A percentile compares a stretch with the other conserved stretches of the same genome.
These are phyloP conservation scores for Extremus antarcticus DNA, from an alignment of 495 filamentous ascomycete species.

Conservation along the genomic window DNA sequence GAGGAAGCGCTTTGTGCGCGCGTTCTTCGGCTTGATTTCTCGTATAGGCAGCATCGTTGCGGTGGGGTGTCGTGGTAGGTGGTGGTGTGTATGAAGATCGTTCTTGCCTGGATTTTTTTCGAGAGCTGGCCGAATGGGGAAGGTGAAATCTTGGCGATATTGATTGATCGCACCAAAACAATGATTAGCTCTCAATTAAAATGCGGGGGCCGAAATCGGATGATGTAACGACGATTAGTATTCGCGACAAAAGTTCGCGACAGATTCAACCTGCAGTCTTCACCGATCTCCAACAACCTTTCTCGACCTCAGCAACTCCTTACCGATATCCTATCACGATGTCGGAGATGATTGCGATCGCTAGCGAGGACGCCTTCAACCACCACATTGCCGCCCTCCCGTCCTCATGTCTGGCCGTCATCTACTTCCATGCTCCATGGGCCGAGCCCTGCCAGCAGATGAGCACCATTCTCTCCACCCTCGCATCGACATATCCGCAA, in stretches of 20 bases:
- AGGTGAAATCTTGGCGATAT: background rate
- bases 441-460: constrained; percentile 93
- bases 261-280: too few relatives aligned
- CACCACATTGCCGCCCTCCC: constrained; percentile 52
- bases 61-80: background rate
- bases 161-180: background rate
- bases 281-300: too few relatives aligned
- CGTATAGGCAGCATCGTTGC: constrained; percentile 9
- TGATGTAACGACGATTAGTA: background rate
- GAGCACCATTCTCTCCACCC: constrained; percentile 70
- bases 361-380: constrained; percentile 55
- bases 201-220: background rate
- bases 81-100: background rate
- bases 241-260: too few relatives aligned
- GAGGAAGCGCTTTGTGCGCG: constrained; percentile 84
- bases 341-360: too few relatives aligned
- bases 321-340: too few relatives aligned
- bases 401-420: constrained; percentile 56
- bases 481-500: constrained; percentile 69
- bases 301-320: too few relatives aligned
- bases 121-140: background rate
- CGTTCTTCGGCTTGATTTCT: constrained; percentile 67
- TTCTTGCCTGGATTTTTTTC: background rate
- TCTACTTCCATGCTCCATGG: constrained; percentile 95
- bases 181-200: background rate